Base-by-base conservation (phyloP, 192 early-diverging fungal genomes). In the Rhizophagus clarus region DNA sequence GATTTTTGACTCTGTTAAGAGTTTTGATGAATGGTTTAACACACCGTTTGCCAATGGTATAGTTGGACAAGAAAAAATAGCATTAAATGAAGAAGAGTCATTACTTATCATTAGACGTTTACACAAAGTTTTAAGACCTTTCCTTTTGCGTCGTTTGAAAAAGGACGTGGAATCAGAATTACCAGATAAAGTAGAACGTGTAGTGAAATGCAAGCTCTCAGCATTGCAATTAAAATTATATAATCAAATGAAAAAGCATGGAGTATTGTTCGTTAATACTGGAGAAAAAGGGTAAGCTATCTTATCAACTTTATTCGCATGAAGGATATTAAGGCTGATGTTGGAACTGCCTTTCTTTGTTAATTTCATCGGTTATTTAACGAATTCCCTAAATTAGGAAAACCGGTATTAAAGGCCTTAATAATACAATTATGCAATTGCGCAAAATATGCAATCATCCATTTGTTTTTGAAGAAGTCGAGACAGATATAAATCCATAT, bases 21-120 rank as follows among this genome's bases (percentile, higher is more conserved):
- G 92, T 56, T 99, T 99, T 86, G 98, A 98, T 82, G 97, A 99
- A 81, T 99, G 97, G 97, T 99, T 99, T 91, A 98, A 96, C 82
- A 94, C 97, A 14, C 97, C 97, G 11, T 98, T 99, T 80, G 87
- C 92, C 22, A 91, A 87, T 61, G 84, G 90, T 34, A 91, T 90
- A 40, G 92, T 90, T 74, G 93, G 93, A 34, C 93, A 98, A 77
- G 96, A 96, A 74, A 93, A 92, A 67, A 94, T 97, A 64, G 95
- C 92, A 72, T 89, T 99, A 22, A 99, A 95, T 87, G 98, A 99
- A 92, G 98, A 99, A 93, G 98, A 99, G 86, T 90, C 93, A 62
- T 89, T 99, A 42, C 90, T 99, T 80, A 93, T 99, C 80, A 99
- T 99, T 83, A 90, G 92, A 81, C 93, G 98, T 82, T 87, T 99